These are phyloP conservation scores for Kluyveromyces nonfermentans DNA, from an alignment of 805 yeast genomes.

Conservation along the genomic window DNA sequence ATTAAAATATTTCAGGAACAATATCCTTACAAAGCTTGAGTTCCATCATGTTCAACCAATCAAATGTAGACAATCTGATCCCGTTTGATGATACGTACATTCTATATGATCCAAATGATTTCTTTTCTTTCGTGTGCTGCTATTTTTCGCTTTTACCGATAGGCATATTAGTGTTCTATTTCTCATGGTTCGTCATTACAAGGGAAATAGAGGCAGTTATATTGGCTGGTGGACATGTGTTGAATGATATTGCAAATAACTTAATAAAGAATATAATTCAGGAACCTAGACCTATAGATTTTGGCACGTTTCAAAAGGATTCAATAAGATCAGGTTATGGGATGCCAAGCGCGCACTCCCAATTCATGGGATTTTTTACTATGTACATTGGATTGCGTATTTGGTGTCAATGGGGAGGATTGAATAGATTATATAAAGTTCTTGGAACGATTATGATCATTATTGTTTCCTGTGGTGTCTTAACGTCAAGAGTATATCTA, in stretches of 20 bases:
- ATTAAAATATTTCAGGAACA: background rate
- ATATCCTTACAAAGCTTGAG: background rate
- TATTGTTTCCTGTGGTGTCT: slow-evolving; percentile 35
- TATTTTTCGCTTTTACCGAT: slow-evolving; percentile 76
- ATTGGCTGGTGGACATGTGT: slow-evolving; percentile 77
- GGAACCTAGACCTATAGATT: slow-evolving; percentile 62
- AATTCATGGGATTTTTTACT: slow-evolving; percentile 85
- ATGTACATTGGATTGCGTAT: slow-evolving; percentile 42
- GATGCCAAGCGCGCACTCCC: slow-evolving; percentile 97
- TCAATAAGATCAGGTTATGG: slow-evolving; percentile 62
- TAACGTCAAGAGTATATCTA: slow-evolving; percentile 65
- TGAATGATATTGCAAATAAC: slow-evolving; percentile 65
- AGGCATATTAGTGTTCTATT: slow-evolving; percentile 62
- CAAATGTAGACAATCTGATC: slow-evolving; percentile 19
- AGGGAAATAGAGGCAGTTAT: slow-evolving; percentile 81
- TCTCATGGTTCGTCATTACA: slow-evolving; percentile 74
- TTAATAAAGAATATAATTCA: slow-evolving; percentile 52
- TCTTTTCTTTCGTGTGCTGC: slow-evolving; percentile 52
- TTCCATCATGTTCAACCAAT: background rate
- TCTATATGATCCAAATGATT: slow-evolving; percentile 60
- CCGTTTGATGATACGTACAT: slow-evolving; percentile 87
- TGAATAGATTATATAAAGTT: slow-evolving; percentile 23
- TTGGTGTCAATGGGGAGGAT: slow-evolving; percentile 34
- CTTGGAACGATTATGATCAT: slow-evolving; percentile 26
- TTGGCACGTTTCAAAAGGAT: slow-evolving; percentile 29